Conservation (phyloP, 2,329 filamentous ascomycete genomes). For the Teratosphaeria zuluensis region DNA sequence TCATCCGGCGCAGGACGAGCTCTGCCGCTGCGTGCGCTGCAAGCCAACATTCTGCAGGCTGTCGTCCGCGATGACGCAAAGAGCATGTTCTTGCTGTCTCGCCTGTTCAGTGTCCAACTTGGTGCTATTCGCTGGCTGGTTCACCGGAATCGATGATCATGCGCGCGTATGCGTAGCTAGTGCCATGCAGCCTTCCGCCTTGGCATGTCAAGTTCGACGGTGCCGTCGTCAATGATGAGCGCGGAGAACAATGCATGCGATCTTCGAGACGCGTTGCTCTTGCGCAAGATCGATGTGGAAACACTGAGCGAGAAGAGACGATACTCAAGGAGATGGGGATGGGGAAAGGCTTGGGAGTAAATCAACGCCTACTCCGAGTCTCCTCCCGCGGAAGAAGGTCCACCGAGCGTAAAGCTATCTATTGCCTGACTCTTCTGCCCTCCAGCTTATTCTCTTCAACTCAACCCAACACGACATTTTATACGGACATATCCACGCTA, state of each 20-base stretch:
- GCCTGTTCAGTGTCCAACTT: neutral
- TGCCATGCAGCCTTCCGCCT: neutral
- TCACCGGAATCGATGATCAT: neutral
- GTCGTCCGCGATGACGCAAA: too few species aligned
- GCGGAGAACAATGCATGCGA: neutral
- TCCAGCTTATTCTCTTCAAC: too few species aligned
- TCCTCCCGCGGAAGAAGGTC: too few species aligned
- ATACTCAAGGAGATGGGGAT: neutral
- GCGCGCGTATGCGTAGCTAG: neutral
- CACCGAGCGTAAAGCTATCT: too few species aligned
- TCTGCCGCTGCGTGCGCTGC: neutral
- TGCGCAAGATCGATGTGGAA: neutral
- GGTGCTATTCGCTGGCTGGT: neutral
- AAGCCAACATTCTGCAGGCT: too few species aligned
- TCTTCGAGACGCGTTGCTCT: neutral
- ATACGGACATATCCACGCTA: too few species aligned
- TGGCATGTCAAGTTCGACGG: neutral
- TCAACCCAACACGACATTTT: too few species aligned
- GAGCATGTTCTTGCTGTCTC: neutral
- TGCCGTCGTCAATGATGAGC: neutral
- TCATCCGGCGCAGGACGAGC: neutral
- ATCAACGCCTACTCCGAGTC: too few species aligned
- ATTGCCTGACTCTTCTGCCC: too few species aligned
- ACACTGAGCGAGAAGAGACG: neutral
- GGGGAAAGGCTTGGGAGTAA: too few species aligned